These are phyloP conservation scores for Fusarium pseudoanthophilum DNA, from an alignment of 2,329 filamentous ascomycete genomes.

Conservation along the genomic window DNA sequence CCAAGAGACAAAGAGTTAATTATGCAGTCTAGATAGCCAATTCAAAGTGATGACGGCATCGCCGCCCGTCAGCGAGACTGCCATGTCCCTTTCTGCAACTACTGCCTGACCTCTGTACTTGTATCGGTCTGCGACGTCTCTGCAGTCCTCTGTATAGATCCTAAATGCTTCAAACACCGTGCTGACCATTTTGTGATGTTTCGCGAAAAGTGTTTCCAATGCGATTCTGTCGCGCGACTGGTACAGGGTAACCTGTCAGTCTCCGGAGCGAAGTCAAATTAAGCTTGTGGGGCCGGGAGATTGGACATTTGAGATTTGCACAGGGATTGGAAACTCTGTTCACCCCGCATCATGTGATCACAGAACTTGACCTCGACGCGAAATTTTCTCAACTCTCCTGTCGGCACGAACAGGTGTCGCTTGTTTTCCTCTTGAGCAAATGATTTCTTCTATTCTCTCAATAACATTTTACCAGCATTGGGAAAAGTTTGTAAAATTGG, in stretches of 20 bases:
- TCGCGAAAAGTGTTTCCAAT: not conserved
- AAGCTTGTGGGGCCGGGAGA: not conserved
- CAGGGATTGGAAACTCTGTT: not conserved
- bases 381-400: not conserved
- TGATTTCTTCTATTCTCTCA: too few relatives aligned
- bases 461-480: too few relatives aligned
- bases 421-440: not conserved
- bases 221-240: not conserved
- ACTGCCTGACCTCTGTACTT: accelerated
- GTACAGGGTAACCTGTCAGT: not conserved
- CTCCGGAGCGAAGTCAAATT: not conserved
- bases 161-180: not conserved
- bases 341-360: not conserved
- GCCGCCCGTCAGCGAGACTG: not conserved
- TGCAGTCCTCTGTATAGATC: accelerated
- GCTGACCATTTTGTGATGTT: not conserved
- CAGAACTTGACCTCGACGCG: accelerated
- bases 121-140: accelerated
- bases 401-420: accelerated
- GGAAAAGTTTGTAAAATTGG: too few relatives aligned
- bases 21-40: accelerated
- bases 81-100: accelerated
- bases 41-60: accelerated
- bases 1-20: accelerated
- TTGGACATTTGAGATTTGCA: not conserved